phyloP scores from a whole-genome alignment of 1,284 basidiomycete genomes.

The Sporisorium iseilematis-ciliati region DNA sequence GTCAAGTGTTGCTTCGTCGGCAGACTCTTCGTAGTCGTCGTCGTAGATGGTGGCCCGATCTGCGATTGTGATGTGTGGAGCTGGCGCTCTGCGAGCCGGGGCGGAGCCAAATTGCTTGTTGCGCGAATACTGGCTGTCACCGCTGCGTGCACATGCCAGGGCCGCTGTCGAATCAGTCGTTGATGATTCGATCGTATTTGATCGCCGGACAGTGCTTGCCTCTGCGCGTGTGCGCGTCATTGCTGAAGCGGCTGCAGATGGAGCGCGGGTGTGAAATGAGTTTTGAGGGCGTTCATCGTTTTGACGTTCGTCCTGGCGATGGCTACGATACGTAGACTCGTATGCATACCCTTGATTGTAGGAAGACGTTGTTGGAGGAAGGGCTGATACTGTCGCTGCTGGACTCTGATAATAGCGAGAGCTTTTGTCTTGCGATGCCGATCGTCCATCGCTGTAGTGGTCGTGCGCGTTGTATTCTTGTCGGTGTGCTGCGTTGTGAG shows the following conservation, averaged over 20 bases:
- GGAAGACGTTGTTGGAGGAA: background rate
- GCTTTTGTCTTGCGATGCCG: conserved; percentile 2
- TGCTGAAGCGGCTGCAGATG: background rate
- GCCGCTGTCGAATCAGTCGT: conserved; percentile 27
- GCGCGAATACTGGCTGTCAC: conserved; percentile 21
- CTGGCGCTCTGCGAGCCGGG: background rate
- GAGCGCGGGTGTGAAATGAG: background rate
- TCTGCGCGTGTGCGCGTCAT: background rate
- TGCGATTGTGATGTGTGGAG: conserved; percentile 8
- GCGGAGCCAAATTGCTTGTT: background rate
- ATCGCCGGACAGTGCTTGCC: conserved; percentile 2
- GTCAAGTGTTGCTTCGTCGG: conserved; percentile 1
- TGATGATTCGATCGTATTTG: conserved; percentile 20
- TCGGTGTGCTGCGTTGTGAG: conserved; percentile 2
- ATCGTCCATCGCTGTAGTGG: conserved; percentile 1
- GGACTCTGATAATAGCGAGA: conserved; percentile 5
- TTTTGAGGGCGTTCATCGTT: background rate
- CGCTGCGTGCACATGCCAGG: conserved; percentile 24
- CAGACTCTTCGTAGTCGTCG: conserved; percentile 48
- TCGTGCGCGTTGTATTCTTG: background rate
- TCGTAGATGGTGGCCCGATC: conserved; percentile 47
- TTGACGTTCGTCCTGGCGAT: background rate
- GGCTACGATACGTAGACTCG: background rate
- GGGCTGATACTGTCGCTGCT: background rate
- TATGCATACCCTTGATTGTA: too few species aligned